Percentiles rank a stretch among this genome's conserved stretches.
phyloP scores from a whole-genome alignment of 164 flowering plant species.

The Amborella trichopoda region DNA sequence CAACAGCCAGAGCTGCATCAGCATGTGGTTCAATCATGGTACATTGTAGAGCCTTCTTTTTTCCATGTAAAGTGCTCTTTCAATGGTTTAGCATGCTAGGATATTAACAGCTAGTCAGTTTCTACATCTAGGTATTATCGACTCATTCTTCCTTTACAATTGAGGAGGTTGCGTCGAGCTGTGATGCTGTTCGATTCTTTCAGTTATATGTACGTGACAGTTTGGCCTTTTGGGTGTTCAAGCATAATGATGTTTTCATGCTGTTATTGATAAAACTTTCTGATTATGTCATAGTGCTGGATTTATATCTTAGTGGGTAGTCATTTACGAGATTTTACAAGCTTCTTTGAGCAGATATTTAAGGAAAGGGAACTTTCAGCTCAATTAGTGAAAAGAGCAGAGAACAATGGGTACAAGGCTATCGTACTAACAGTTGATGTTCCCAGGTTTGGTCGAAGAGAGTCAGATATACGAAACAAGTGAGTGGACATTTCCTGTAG shows the following conservation, averaged over 20 bases:
- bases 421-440: slow-evolving; percentile 62
- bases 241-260: too few species aligned
- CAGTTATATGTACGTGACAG: slow-evolving; percentile 57
- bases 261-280: too few species aligned
- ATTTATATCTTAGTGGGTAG: too few species aligned
- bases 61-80: neutral
- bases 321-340: too few species aligned
- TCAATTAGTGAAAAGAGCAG: slow-evolving; percentile 64
- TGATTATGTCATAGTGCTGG: too few species aligned
- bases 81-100: neutral
- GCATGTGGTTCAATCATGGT: slow-evolving; percentile 72
- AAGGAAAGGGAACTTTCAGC: slow-evolving; percentile 61
- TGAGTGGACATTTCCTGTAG: too few species aligned
- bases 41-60: neutral
- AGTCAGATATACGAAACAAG: slow-evolving; percentile 75
- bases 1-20: slow-evolving; percentile 82
- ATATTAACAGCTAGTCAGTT: neutral
- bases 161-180: slow-evolving; percentile 86
- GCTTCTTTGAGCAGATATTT: slow-evolving; percentile 39
- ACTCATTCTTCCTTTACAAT: slow-evolving; percentile 40
- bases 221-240: too few species aligned
- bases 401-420: slow-evolving; percentile 71
- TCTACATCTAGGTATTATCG: slow-evolving; percentile 44
- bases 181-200: slow-evolving; percentile 59
- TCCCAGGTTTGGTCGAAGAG: slow-evolving; percentile 75